phyloP scores from a whole-genome alignment of 768 basidiomycete species.

The Candolleomyces eurysporus region DNA sequence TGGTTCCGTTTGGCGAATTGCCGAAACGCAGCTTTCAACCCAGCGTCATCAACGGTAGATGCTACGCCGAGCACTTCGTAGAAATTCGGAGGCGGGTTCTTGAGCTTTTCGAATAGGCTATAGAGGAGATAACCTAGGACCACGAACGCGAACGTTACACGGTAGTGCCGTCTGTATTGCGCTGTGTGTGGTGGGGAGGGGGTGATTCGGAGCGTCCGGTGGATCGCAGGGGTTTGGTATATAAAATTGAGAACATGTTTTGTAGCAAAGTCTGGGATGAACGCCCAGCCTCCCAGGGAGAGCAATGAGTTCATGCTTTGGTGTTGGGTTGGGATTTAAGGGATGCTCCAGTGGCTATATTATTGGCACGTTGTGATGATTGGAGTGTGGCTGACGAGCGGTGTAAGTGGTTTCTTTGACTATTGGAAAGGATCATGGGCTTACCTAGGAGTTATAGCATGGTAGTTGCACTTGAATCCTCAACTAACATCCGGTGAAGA shows the following conservation, averaged over 20 bases:
- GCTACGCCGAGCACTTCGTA: constrained; percentile 71
- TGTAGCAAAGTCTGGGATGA: constrained; percentile 63
- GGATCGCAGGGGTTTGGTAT: constrained; percentile 31
- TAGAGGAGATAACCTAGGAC: constrained; percentile 67
- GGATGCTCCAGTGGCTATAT: too few species aligned
- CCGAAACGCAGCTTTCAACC: constrained; percentile 71
- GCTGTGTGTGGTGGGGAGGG: constrained; percentile 43
- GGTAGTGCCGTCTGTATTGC: constrained; percentile 56
- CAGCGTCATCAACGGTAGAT: constrained; percentile 61
- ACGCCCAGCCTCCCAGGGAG: constrained; percentile 59
- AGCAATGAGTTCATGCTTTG: constrained; percentile 20
- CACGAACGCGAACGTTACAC: constrained; percentile 58
- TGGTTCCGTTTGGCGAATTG: constrained; percentile 73
- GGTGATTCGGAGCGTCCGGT: constrained; percentile 27
- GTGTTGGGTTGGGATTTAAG: constrained; percentile 25
- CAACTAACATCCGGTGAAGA: too few species aligned
- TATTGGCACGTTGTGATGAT: neutral
- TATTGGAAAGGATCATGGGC: too few species aligned
- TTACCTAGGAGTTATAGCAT: too few species aligned
- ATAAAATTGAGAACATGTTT: constrained; percentile 46
- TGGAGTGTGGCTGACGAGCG: neutral
- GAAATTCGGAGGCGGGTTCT: constrained; percentile 65
- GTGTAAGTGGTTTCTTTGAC: too few species aligned
- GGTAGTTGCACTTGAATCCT: too few species aligned
- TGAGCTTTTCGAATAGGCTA: constrained; percentile 56